Evolutionary conservation across 2,329 filamentous ascomycete species (phyloP), one percentile per base, ranked within the genome.

Genomic region (Helotiales sp.): DNA sequence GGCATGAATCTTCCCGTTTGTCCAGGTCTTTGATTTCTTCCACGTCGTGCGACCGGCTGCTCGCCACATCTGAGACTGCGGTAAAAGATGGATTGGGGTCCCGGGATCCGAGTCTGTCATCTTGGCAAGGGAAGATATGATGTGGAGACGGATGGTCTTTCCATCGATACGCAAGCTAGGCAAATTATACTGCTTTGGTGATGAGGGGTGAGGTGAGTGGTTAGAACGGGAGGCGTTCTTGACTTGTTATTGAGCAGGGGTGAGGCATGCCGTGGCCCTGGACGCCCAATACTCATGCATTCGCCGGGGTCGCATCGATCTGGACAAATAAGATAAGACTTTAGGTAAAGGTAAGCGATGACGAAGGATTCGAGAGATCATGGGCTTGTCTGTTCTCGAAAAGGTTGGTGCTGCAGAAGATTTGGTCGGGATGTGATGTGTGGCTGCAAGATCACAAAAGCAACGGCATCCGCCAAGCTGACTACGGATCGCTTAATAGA

Each of bases 201-300:
- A 36, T 44, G 51, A 30, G 30, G 25, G 52, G 31, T 33, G n/a
- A n/a, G n/a, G n/a, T 53, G 53, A 44, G 33, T 49, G 31, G 25
- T 30, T 58, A 42, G 62, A 19, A 40, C 60, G 62, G 54, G 55
- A 62, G 59, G 59, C 60, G 62, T 64, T 58, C 42, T 54, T 48
- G 55, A 56, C 52, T 48, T 59, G 34, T 54, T 52, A 59, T 57
- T 54, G 54, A 62, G 55, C 63, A 63, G 58, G 63, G 63, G 59
- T 65, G 12, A 13, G n/a, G 52, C 58, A 62, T 61, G 60, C 52
- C 58, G 54, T 46, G 52, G 55, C 57, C 63, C 52, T 63, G 61
- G 60, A 53, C 49, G 52, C 54, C 60, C 62, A 63, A 63, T 64
- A 54, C 52, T 53, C 47, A n/a, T 47, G 47, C 31, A 22, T 57